Evolutionary conservation across 305 asterid species (phyloP).

Genomic region (Ajuga reptans): DNA sequence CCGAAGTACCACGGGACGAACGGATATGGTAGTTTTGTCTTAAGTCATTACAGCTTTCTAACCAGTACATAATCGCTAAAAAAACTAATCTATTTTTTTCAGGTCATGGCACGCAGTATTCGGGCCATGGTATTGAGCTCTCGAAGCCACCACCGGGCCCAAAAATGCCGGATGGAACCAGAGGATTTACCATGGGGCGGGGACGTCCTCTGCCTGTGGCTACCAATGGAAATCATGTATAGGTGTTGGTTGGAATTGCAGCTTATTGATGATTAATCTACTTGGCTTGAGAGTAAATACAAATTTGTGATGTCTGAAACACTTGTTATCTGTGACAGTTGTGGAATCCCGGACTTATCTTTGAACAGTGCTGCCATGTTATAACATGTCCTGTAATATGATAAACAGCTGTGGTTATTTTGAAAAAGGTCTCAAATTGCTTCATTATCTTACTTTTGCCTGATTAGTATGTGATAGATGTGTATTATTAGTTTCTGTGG

Average conservation of each 20-base stretch:
- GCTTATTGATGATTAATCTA: conserved; percentile 15
- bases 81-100: not conserved
- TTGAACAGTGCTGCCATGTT: conserved; percentile 2
- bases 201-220: conserved; percentile 64
- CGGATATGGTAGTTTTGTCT: conserved; percentile 49
- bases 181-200: conserved; percentile 88
- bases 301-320: conserved; percentile 10
- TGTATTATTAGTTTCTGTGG: no score
- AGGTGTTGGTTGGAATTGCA: not conserved
- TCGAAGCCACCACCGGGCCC: conserved; percentile 98
- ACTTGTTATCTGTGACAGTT: not conserved
- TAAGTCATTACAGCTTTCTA: not conserved
- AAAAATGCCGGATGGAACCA: conserved; percentile 92
- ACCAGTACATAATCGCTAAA: not conserved
- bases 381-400: conserved; percentile 1
- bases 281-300: conserved; percentile 17
- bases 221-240: conserved; percentile 20
- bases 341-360: not conserved
- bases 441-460: not conserved
- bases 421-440: not conserved
- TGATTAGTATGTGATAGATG: not conserved
- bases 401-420: not conserved
- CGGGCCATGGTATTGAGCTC: conserved; percentile 43
- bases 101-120: conserved; percentile 57
- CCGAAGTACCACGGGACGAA: conserved; percentile 48